A percentile compares a stretch with the other conserved stretches of the same genome.
phyloP scores from a whole-genome alignment of 2,329 filamentous ascomycete genomes.

The Teratosphaeria viscida region DNA sequence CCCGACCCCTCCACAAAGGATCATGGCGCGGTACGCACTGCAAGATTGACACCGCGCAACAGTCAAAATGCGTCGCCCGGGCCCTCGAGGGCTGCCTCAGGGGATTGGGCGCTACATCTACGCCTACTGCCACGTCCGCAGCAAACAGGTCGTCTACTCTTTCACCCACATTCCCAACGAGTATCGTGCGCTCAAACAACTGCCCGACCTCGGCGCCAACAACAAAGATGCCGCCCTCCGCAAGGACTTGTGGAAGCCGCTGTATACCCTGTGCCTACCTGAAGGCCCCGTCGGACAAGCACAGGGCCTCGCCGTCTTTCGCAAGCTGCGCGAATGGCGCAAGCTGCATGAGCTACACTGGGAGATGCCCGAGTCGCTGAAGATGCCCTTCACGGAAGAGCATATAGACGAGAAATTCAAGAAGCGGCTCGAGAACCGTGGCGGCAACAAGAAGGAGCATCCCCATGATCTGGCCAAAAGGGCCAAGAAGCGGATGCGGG shows the following conservation, averaged over 20 bases:
- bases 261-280: conserved; percentile 49
- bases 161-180: conserved; percentile 41
- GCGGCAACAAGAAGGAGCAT: conserved; percentile 22
- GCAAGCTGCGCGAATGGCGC: conserved; percentile 50
- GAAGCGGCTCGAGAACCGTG: conserved; percentile 24
- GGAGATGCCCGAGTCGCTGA: conserved; percentile 27
- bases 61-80: neutral
- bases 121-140: conserved; percentile 50
- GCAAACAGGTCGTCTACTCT: conserved; percentile 56
- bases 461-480: conserved; percentile 22
- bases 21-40: neutral
- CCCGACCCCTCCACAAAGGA: neutral
- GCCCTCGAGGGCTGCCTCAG: neutral
- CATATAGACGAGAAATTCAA: conserved; percentile 31
- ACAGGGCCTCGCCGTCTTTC: conserved; percentile 45
- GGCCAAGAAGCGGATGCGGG: conserved; percentile 37
- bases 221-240: conserved; percentile 47
- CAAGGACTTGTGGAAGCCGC: conserved; percentile 53
- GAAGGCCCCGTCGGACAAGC: conserved; percentile 20
- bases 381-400: conserved; percentile 27
- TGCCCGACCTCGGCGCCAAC: conserved; percentile 55
- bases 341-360: conserved; percentile 47
- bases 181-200: conserved; percentile 44
- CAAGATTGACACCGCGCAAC: neutral
- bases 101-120: conserved; percentile 47